Conservation (phyloP, 129 eudicot genomes). For the Ambrosia artemisiifolia region DNA sequence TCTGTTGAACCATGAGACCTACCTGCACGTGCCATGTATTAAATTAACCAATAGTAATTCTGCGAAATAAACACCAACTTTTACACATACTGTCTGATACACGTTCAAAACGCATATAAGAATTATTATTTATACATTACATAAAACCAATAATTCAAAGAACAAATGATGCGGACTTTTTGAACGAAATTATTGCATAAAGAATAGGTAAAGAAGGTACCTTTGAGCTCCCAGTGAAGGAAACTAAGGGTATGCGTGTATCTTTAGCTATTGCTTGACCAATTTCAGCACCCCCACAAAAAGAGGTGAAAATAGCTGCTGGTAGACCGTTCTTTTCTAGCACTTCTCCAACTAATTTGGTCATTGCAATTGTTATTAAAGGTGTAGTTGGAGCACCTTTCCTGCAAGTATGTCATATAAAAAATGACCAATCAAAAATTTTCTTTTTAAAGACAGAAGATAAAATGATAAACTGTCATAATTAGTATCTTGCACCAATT, state of each 20-base stretch:
- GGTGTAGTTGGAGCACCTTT: slow-evolving; percentile 99
- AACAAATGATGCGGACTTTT: background rate
- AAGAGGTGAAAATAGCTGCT: slow-evolving; percentile 81
- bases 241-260: slow-evolving; percentile 83
- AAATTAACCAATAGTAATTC: slow-evolving; percentile 8
- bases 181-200: background rate
- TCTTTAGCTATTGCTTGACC: slow-evolving; percentile 97
- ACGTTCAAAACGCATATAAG: background rate
- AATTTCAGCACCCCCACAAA: slow-evolving; percentile 96
- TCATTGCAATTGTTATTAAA: slow-evolving; percentile 82
- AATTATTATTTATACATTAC: background rate
- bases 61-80: background rate
- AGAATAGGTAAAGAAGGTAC: slow-evolving; percentile 28
- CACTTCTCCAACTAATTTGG: slow-evolving; percentile 76
- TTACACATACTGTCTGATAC: background rate
- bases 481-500: slow-evolving; percentile 1
- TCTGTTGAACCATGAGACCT: slow-evolving; percentile 88
- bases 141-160: background rate
- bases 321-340: slow-evolving; percentile 80
- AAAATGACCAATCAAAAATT: background rate
- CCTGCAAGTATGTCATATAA: slow-evolving; percentile 42
- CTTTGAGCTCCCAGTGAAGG: slow-evolving; percentile 99
- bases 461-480: background rate
- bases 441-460: slow-evolving; percentile 10
- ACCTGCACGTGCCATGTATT: slow-evolving; percentile 45